Evolutionary conservation across 306 rosid species (phyloP), one percentile per base, ranked within the genome.

Genomic region (Vigna unguiculata): DNA sequence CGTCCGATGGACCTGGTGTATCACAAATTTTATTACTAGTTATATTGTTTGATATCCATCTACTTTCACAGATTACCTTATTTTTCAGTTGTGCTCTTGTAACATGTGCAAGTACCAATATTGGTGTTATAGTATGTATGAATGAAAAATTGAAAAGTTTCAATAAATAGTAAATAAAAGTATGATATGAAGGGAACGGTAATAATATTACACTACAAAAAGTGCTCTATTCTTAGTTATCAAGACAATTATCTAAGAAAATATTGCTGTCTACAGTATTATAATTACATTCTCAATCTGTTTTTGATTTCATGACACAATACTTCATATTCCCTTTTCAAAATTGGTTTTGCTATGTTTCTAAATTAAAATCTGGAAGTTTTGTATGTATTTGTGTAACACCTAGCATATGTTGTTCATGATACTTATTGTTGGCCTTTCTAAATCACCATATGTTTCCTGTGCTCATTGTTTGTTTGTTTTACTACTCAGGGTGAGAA

Each of bases 401-500:
- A 6, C 65, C 30, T 63, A 53, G 38, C 79, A 62, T 32, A 32
- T 70, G 28, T 41, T 41, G 61, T 51, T 62, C 40, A 45, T 0
- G 20, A 28, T 57, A 55, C 59, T 25, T 43, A 21, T 22, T 45
- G 75, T 64, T 79, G 21, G 64, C 68, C 16, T 68, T 58, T 45
- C 58, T 36, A 67, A 65, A 58, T 61, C 41, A 3, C 48, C 66
- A 53, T n/a, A 72, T 79, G 49, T 76, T 76, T 30, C 54, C 47
- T 52, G 21, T 59, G 63, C 71, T 82, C 25, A 85, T 60, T 43
- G 30, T 64, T 83, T 43, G 30, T 64, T 83, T 34, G 34, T 71
- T 11, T 69, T 25, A 54, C 69, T 77, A 48, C 34, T 54, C 80
- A 95, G 98, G 98, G 98, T 2, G 98, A 95, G 83, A 92, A 90